Conservation (phyloP, 2,329 filamentous ascomycete species). For the Trichoderma atroviride region DNA sequence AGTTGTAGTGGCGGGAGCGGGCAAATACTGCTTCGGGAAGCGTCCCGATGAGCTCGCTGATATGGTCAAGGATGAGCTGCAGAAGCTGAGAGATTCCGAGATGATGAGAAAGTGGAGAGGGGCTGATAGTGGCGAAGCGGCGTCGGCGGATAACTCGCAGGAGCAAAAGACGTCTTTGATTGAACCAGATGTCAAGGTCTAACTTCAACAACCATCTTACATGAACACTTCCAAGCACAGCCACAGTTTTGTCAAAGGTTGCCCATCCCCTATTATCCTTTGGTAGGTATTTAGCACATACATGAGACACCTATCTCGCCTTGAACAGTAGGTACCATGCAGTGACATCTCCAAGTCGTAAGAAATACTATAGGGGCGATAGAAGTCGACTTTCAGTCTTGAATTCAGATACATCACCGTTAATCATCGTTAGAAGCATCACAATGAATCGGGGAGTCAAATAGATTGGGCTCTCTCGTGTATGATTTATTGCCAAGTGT, state of each 20-base stretch:
- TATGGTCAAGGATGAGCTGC: background rate
- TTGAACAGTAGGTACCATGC: no score
- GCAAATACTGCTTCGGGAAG: background rate
- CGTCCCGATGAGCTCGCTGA: background rate
- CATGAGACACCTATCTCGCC: no score
- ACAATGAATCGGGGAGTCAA: background rate
- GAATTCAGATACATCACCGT: background rate
- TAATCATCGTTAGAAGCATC: background rate
- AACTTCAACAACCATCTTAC: background rate
- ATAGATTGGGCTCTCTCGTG: slow-evolving; percentile 23
- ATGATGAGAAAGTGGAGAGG: background rate
- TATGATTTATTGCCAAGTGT: slow-evolving; percentile 41
- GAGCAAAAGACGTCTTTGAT: background rate
- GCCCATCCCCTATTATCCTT: no score
- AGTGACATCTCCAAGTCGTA: no score
- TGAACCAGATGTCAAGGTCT: background rate
- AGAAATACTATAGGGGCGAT: background rate
- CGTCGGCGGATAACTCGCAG: background rate
- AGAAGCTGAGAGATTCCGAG: background rate
- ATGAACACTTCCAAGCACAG: background rate
- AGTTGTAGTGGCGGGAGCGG: background rate
- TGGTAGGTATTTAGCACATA: no score
- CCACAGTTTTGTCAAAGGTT: no score
- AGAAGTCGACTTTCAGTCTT: background rate
- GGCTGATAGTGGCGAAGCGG: background rate